Evolutionary conservation across 805 yeast genomes (phyloP).

Genomic region (Metschnikowia reukaufii): DNA sequence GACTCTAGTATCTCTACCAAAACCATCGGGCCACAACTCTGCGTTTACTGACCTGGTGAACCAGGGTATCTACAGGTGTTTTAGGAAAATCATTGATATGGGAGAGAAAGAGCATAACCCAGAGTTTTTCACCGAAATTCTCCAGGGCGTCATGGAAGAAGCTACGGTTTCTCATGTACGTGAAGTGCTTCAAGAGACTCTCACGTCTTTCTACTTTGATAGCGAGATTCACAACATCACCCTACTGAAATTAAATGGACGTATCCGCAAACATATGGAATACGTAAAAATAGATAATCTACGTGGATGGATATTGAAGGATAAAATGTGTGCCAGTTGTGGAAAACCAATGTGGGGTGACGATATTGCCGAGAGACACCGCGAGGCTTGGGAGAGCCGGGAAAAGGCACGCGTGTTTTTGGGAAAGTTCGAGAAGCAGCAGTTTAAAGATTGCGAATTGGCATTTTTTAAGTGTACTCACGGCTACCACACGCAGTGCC

Average conservation of each 20-base stretch:
- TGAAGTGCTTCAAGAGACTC: slow-evolving; percentile 59
- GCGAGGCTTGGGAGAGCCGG: slow-evolving; percentile 57
- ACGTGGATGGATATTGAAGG: slow-evolving; percentile 59
- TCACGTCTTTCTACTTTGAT: slow-evolving; percentile 65
- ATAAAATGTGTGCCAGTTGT: slow-evolving; percentile 70
- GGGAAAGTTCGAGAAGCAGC: slow-evolving; percentile 5
- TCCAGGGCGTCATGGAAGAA: slow-evolving; percentile 16
- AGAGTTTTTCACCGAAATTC: slow-evolving; percentile 11
- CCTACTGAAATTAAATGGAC: slow-evolving; percentile 54
- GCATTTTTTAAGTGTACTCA: slow-evolving; percentile 65
- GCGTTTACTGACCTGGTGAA: slow-evolving; percentile 22
- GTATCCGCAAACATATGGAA: slow-evolving; percentile 49
- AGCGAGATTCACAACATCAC: slow-evolving; percentile 52
- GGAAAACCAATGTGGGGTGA: slow-evolving; percentile 74
- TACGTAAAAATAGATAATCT: slow-evolving; percentile 41
- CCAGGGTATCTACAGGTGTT: slow-evolving; percentile 32
- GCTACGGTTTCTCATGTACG: slow-evolving; percentile 57
- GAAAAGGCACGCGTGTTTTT: slow-evolving; percentile 17
- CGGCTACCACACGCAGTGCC: slow-evolving; percentile 60
- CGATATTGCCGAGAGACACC: slow-evolving; percentile 46
- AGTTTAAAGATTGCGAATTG: slow-evolving; percentile 33
- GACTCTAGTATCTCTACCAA: slow-evolving; percentile 23
- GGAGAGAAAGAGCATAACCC: slow-evolving; percentile 14
- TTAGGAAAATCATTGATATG: slow-evolving; percentile 32
- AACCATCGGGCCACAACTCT: background rate